A percentile compares a stretch with the other conserved stretches of the same genome.
Conservation (phyloP, 1,284 basidiomycete species). For the Papiliotrema flavescens region DNA sequence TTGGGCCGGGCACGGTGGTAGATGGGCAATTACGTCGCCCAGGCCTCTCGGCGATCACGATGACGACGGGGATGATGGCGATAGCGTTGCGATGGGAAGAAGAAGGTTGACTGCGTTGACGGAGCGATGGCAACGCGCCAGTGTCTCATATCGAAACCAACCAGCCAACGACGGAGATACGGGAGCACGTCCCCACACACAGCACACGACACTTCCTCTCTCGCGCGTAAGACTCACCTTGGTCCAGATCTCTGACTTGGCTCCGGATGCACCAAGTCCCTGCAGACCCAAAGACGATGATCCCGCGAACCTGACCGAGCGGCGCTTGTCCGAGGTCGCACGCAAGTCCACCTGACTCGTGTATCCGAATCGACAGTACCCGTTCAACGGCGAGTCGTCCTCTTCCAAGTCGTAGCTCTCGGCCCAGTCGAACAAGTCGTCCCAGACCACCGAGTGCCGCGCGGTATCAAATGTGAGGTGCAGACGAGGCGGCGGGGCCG, state of each 20-base stretch:
- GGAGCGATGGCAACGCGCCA: not conserved
- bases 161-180: not conserved
- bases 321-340: not conserved
- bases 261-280: too few relatives aligned
- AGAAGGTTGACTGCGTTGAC: not conserved
- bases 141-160: too few relatives aligned
- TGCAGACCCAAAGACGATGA: too few relatives aligned
- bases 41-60: too few relatives aligned
- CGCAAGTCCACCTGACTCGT: not conserved
- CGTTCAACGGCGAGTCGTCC: too few relatives aligned
- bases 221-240: not conserved
- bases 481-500: not conserved
- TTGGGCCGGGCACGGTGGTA: too few relatives aligned
- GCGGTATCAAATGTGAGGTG: not conserved
- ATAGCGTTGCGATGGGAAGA: too few relatives aligned
- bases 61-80: too few relatives aligned
- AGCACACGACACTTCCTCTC: not conserved
- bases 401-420: not conserved
- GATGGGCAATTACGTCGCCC: too few relatives aligned
- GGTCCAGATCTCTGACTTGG: slow-evolving; percentile 3
- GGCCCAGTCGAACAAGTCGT: slow-evolving; percentile 4
- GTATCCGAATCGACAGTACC: not conserved
- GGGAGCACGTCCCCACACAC: not conserved
- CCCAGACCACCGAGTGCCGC: not conserved
- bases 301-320: too few relatives aligned